Conservation (phyloP, 2,329 filamentous ascomycete species). For the Fusarium zealandicum region DNA sequence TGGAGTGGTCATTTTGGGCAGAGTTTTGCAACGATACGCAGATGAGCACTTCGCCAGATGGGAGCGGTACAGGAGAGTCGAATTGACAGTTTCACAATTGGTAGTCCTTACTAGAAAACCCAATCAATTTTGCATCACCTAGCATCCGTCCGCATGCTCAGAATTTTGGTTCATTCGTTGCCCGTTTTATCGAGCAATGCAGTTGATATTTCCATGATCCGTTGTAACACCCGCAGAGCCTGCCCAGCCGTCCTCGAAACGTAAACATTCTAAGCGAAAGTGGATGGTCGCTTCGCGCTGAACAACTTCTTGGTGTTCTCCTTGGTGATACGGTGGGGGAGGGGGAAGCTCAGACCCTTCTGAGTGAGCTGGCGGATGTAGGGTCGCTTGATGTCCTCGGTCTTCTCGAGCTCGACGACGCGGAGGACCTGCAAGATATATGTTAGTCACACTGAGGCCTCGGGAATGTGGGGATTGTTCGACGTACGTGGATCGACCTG, state of each 20-base stretch:
- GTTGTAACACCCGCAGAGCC: conserved; percentile 67
- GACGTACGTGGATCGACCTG: conserved; percentile 95
- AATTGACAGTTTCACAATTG: conserved; percentile 30
- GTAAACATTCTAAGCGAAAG: conserved; percentile 86
- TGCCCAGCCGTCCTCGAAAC: conserved; percentile 60
- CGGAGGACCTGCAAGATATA: conserved; percentile 79
- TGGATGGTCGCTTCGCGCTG: conserved; percentile 89
- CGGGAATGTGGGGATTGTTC: neutral
- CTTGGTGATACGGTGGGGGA: conserved; percentile 94
- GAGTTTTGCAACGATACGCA: conserved; percentile 54
- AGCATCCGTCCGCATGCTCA: conserved; percentile 38
- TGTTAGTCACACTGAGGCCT: conserved; percentile 7
- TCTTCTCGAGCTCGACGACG: conserved; percentile 96
- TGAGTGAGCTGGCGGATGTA: conserved; percentile 99
- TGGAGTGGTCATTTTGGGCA: conserved; percentile 52
- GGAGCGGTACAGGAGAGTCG: conserved; percentile 34
- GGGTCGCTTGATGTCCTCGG: conserved; percentile 91
- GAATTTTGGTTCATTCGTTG: conserved; percentile 55
- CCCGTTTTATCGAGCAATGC: conserved; percentile 61
- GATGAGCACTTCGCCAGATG: conserved; percentile 43
- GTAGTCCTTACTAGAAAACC: conserved; percentile 38
- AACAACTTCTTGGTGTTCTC: conserved; percentile 88
- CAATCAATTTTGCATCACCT: conserved; percentile 43
- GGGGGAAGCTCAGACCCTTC: conserved; percentile 97
- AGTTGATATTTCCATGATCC: conserved; percentile 67